Evolutionary conservation across 441 rosid genomes (phyloP), one percentile per base, ranked within the genome.

Genomic region (Codiaeum variegatum): DNA sequence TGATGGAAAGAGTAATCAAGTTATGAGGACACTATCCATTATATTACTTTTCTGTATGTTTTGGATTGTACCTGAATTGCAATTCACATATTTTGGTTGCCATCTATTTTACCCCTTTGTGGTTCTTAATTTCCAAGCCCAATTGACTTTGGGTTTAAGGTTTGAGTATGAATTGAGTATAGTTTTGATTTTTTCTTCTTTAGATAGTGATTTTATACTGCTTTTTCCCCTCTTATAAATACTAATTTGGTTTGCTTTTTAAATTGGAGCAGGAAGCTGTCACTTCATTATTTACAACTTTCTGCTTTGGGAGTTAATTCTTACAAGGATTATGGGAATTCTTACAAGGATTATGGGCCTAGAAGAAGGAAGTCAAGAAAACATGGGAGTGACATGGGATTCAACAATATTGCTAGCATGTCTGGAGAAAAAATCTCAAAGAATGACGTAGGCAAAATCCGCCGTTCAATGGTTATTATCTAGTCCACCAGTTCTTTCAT

Each of bases 401-500:
- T 61, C 61, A 70, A 79, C 72, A 78, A 59, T 76, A 73, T 56
- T 65, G 71, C 36, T 75, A 78, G 69, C 82, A 51, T 72, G 72
- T 73, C 91, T 76, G 91, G 75, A 78, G 85, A 83, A 69, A 82
- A 90, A 76, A 92, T 92, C 77, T 83, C 99, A 62, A 91, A 87
- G 92, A 92, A 83, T 86, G 90, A 92, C 84, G 86, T 83, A 55
- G 87, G 87, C 80, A 81, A 79, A 76, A 86, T 92, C 54, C 94
- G 93, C 47, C 96, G 97, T 69, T 85, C 97, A 59, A 94, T 84
- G 88, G 99, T 89, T 75, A 67, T 71, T 29, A 29, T n/a, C 62
- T 70, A 51, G 52, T 62, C 77, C 71, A 58, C 68, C 62, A 66
- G 9, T 62, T 69, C 36, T 76, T 51, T 56, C 69, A 6, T 66